phyloP scores from a whole-genome alignment of 2,329 filamentous ascomycete species.

The Penicillium glabrum region DNA sequence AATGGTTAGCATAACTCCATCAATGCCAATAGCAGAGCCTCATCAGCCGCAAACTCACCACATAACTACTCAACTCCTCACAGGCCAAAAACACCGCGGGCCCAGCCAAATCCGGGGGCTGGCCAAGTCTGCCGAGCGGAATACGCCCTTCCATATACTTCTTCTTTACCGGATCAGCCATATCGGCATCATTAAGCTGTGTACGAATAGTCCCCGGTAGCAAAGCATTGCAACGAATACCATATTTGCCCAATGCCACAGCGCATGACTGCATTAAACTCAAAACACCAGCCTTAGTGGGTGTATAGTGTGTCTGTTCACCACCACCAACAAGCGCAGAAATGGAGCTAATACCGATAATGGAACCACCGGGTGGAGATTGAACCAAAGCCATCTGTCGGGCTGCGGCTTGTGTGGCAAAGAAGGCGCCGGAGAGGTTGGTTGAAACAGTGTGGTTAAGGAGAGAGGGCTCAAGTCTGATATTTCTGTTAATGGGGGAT shows the following conservation, averaged over 20 bases:
- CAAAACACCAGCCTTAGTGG: conserved; percentile 80
- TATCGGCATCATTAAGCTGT: conserved; percentile 79
- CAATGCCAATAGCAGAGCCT: not conserved
- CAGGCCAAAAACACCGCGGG: conserved; percentile 83
- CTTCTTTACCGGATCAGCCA: conserved; percentile 70
- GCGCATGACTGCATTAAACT: conserved; percentile 82
- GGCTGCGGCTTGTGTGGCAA: conserved; percentile 79
- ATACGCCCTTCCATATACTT: conserved; percentile 79
- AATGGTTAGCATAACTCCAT: not conserved
- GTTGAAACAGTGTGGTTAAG: conserved; percentile 71
- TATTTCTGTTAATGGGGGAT: not conserved
- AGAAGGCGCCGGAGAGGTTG: conserved; percentile 87
- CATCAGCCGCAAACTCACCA: conserved; percentile 47
- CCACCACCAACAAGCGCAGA: conserved; percentile 63
- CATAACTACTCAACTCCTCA: conserved; percentile 74
- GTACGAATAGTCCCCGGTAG: conserved; percentile 81
- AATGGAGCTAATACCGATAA: conserved; percentile 55
- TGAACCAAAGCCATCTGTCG: conserved; percentile 78
- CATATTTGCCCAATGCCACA: conserved; percentile 72
- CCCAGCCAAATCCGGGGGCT: conserved; percentile 72
- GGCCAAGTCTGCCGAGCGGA: conserved; percentile 72
- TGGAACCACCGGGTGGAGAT: conserved; percentile 68
- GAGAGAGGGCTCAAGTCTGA: conserved; percentile 66
- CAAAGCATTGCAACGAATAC: conserved; percentile 79
- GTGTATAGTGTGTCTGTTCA: conserved; percentile 80